A percentile compares a stretch with the other conserved stretches of the same genome.
Conservation (phyloP, 352 stramenopile species). For the Hyaloperonospora arabidopsidis region DNA sequence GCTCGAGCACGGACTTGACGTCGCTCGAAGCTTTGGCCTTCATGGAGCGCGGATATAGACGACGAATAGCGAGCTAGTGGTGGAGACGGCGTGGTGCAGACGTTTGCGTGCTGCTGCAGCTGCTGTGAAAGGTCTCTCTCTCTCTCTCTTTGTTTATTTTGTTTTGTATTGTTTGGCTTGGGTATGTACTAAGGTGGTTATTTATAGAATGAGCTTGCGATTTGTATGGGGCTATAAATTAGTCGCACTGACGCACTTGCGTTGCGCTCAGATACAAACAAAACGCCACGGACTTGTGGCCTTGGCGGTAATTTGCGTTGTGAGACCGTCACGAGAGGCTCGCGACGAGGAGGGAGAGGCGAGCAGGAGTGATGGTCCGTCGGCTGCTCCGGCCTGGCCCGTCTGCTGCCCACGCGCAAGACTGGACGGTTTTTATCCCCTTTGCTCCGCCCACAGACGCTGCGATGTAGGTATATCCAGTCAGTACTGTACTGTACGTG, state of each 20-base stretch:
- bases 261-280: no score
- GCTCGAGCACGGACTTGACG: constrained; percentile 50
- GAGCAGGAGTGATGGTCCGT: constrained; percentile 16
- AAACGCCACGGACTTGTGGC: neutral
- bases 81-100: no score
- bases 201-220: no score
- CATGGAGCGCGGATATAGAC: constrained; percentile 14
- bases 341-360: constrained; percentile 8
- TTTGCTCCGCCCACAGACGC: neutral
- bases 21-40: constrained; percentile 18
- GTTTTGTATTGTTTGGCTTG: no score
- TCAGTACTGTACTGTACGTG: neutral
- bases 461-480: neutral
- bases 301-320: constrained; percentile 20
- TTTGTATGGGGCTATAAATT: no score
- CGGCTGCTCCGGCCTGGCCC: constrained; percentile 13
- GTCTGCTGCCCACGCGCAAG: constrained; percentile 11
- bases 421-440: constrained; percentile 3
- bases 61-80: no score
- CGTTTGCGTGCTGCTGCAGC: no score
- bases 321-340: constrained; percentile 20
- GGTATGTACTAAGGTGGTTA: no score
- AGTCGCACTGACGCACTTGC: no score
- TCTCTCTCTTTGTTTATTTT: no score
- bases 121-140: no score